phyloP scores from a whole-genome alignment of 192 early-diverging fungal species.

The Irineochytrium annulatum region DNA sequence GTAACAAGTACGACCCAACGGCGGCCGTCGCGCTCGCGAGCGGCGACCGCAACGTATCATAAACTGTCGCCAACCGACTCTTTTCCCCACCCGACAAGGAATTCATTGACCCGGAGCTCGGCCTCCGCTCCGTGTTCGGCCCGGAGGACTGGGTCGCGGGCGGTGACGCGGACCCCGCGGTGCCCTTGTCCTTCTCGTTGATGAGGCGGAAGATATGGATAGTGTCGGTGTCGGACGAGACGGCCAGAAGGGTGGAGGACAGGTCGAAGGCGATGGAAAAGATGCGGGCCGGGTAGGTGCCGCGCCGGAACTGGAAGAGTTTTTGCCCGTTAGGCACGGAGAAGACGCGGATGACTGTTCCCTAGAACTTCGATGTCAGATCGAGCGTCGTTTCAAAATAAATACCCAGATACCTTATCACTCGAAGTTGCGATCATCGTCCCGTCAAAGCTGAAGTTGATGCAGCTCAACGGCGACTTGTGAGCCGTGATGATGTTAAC shows the following conservation, averaged over 20 bases:
- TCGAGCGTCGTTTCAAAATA: not conserved
- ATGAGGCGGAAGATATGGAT: conserved; percentile 89
- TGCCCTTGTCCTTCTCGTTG: conserved; percentile 21
- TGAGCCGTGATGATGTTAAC: conserved; percentile 94
- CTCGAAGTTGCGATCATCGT: conserved; percentile 90
- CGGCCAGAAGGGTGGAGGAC: conserved; percentile 65
- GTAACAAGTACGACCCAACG: conserved; percentile 77
- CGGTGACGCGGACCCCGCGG: not conserved
- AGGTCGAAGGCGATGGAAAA: conserved; percentile 87
- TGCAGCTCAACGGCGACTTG: conserved; percentile 81
- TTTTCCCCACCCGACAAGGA: not conserved
- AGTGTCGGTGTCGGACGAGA: conserved; percentile 89
- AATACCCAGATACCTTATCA: conserved; percentile 70
- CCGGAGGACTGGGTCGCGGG: not conserved
- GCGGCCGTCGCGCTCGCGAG: conserved; percentile 53
- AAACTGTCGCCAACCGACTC: conserved; percentile 3
- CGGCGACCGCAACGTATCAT: conserved; percentile 32
- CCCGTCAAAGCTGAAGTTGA: conserved; percentile 89
- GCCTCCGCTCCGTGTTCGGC: not conserved
- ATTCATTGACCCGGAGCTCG: not conserved
- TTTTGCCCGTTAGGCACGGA: conserved; percentile 79
- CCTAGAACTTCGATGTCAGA: conserved; percentile 36
- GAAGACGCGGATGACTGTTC: conserved; percentile 96
- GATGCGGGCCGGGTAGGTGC: conserved; percentile 87
- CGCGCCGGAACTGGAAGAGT: conserved; percentile 90